Evolutionary conservation across 1,139 yeast species (phyloP).

Genomic region (Yamadazyma atmosphaerica): DNA sequence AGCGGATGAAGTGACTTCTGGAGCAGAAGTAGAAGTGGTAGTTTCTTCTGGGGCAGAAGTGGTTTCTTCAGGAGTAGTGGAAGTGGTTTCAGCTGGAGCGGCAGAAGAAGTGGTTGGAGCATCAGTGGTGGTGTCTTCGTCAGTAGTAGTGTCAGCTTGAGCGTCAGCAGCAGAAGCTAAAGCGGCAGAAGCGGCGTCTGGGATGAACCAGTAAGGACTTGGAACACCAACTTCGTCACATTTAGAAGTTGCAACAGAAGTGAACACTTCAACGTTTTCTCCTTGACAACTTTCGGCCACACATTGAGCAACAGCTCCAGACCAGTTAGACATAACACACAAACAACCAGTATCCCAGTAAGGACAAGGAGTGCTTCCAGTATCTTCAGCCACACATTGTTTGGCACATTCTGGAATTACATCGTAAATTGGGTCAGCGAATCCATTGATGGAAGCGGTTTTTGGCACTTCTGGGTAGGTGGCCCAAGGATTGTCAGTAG

Average conservation of each 20-base stretch:
- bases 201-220: slow-evolving; percentile 42
- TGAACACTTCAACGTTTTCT: slow-evolving; percentile 36
- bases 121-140: slow-evolving; percentile 6
- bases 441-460: slow-evolving; percentile 52
- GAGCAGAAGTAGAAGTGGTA: slow-evolving; percentile 7
- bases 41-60: slow-evolving; percentile 8
- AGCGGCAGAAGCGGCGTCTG: slow-evolving; percentile 37
- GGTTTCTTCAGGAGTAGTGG: slow-evolving; percentile 13
- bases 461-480: slow-evolving; percentile 51
- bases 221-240: slow-evolving; percentile 47
- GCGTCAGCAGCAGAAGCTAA: slow-evolving; percentile 21
- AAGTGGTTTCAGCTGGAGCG: slow-evolving; percentile 8
- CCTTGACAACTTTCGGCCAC: slow-evolving; percentile 43
- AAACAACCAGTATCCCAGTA: slow-evolving; percentile 58
- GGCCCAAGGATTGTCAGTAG: slow-evolving; percentile 17
- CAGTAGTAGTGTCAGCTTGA: slow-evolving; percentile 10
- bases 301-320: slow-evolving; percentile 46
- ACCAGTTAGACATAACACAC: slow-evolving; percentile 52
- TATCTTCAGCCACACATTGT: slow-evolving; percentile 37
- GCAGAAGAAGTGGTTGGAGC: slow-evolving; percentile 6
- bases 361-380: slow-evolving; percentile 46
- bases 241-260: slow-evolving; percentile 41
- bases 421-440: slow-evolving; percentile 49
- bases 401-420: slow-evolving; percentile 46
- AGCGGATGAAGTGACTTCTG: slow-evolving; percentile 6